These are phyloP conservation scores for Termitomyces sp. DNA, from an alignment of 768 basidiomycete species.

Conservation along the genomic window DNA sequence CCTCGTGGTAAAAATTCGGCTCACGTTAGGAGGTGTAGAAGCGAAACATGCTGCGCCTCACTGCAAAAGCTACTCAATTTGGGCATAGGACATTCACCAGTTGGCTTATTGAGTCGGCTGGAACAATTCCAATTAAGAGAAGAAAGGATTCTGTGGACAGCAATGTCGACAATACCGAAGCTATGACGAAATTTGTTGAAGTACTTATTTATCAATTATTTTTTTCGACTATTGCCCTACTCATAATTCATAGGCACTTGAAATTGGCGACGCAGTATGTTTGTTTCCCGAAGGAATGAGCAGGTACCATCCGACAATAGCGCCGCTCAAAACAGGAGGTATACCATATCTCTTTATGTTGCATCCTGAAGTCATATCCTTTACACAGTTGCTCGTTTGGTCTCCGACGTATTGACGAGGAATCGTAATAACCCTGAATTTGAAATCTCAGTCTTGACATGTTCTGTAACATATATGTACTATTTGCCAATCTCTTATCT, in stretches of 20 bases:
- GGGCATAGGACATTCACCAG: constrained; percentile 80
- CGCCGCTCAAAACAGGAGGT: constrained; percentile 87
- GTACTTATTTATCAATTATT: constrained; percentile 38
- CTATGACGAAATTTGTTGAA: constrained; percentile 67
- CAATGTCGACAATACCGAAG: constrained; percentile 59
- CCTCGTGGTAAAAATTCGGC: not conserved
- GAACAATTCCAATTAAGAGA: constrained; percentile 80
- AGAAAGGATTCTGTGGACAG: constrained; percentile 63
- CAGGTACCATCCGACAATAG: constrained; percentile 82
- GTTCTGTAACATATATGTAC: constrained; percentile 82
- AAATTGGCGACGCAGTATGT: constrained; percentile 74
- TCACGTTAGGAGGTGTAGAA: constrained; percentile 34
- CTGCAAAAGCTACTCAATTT: constrained; percentile 87
- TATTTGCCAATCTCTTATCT: constrained; percentile 8
- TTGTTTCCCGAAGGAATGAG: constrained; percentile 87
- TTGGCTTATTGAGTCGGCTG: constrained; percentile 87
- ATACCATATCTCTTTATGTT: constrained; percentile 11
- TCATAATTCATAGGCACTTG: constrained; percentile 62
- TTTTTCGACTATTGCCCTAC: too few relatives aligned
- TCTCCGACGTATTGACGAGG: constrained; percentile 72
- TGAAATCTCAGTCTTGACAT: constrained; percentile 68
- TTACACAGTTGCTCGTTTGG: constrained; percentile 69
- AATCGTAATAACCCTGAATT: constrained; percentile 68
- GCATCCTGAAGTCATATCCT: not conserved
- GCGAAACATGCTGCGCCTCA: constrained; percentile 78